Base-by-base conservation (phyloP, 2,329 filamentous ascomycete species). In the Annulohypoxylon truncatum region DNA sequence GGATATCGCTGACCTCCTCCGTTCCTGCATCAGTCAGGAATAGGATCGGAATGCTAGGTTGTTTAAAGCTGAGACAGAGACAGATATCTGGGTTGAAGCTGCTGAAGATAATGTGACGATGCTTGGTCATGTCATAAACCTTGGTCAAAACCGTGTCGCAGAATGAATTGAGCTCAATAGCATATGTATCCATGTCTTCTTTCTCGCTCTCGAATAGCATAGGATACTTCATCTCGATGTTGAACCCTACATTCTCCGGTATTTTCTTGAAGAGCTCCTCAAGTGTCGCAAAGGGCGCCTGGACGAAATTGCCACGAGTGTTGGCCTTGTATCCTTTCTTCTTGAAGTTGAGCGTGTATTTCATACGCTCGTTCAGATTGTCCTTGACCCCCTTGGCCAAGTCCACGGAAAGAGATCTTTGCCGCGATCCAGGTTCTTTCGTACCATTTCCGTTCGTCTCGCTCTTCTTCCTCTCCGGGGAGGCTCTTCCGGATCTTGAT, bases 171-270 rank as follows among this genome's bases (percentile, higher is more conserved):
- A 98, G 87, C 80, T 99, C 96, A 48, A 98, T 92, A 0, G 93
- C 94, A 76, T 97, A 97, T 2, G 92, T 92, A 77, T 97, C 95
- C 94, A 98, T 97, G 72, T 97, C 93, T 71, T 97, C 92, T 77
- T 96, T 92, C 78, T 97, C 93, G 63, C 89, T 93, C 83, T 99
- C 96, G 77, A 95, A 91, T 42, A 99, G 87, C 94, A 98, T 98
- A 4, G 96, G 96, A 77, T 99, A 99, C 81, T 99, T 98, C 87
- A 99, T 92, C 82, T 99, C 96, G 72, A 99, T 97, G 79, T 99
- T 98, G 85, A 99, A 99, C 12, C 96, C 94, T 20, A 97, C 92
- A 12, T 88, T 85, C 68, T 91, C 87, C 0, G 94, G 93, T 0
- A 99, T 82, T 75, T 94, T 90, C 73, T 88, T 87, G 81, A 99